These are phyloP conservation scores for Arthrobotrys entomopaga DNA, from an alignment of 2,329 filamentous ascomycete genomes.

Conservation along the genomic window DNA sequence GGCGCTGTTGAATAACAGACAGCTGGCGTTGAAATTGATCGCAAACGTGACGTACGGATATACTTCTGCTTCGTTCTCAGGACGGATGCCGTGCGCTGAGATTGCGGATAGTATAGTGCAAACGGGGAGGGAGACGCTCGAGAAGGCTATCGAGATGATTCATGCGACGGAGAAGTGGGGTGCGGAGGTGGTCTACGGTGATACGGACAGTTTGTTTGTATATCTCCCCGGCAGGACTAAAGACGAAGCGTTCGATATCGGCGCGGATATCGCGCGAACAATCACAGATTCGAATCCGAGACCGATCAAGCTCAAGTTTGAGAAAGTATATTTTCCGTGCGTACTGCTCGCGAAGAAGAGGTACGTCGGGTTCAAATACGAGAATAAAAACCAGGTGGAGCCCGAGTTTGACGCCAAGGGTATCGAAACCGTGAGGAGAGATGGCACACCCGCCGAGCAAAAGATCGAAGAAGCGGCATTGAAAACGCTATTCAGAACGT, in stretches of 20 bases:
- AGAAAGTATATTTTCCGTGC: constrained; percentile 97
- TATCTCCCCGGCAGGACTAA: constrained; percentile 86
- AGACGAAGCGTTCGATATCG: constrained; percentile 90
- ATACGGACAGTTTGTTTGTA: constrained; percentile 95
- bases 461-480: constrained; percentile 95
- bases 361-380: constrained; percentile 98
- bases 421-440: constrained; percentile 94
- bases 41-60: constrained; percentile 99
- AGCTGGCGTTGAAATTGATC: constrained; percentile 91
- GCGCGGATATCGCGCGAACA: constrained; percentile 86
- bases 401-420: constrained; percentile 98
- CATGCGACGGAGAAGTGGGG: constrained; percentile 88
- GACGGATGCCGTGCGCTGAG: constrained; percentile 96
- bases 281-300: constrained; percentile 90
- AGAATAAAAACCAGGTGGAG: constrained; percentile 75
- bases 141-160: constrained; percentile 85
- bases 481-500: constrained; percentile 86
- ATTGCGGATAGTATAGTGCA: constrained; percentile 99
- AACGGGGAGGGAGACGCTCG: constrained; percentile 90
- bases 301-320: constrained; percentile 95
- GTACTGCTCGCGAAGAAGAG: constrained; percentile 95
- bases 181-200: constrained; percentile 96
- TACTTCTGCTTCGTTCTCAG: constrained; percentile 94
- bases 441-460: constrained; percentile 93
- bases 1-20: constrained; percentile 88